Base-by-base conservation (phyloP, 2,329 filamentous ascomycete genomes). In the Parafenestella ontariensis region DNA sequence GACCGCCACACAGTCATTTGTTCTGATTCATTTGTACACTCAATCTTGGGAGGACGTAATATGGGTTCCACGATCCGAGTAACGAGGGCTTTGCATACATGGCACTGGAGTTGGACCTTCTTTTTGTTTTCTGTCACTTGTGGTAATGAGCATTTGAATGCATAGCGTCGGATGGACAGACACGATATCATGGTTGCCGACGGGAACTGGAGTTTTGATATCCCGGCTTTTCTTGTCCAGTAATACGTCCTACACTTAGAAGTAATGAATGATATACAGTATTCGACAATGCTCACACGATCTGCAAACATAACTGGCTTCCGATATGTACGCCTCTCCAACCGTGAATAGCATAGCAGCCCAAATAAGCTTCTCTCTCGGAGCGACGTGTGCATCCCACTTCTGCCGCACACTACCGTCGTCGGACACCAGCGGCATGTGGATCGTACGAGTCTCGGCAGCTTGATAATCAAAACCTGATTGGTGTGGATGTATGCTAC, bases 401-500 rank as follows among this genome's bases (percentile, higher is more conserved):
- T 52, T 47, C 47, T 59, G 40, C 52, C 54, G 57, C 34, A 21
- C 21, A 49, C 45, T 59, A 34, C 52, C 54, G 57, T 29, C 31
- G 26, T 52, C 50, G 54, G 50, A 52, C 49, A 17, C 33, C 39
- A 36, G 41, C 50, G 57, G 54, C 54, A 59, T 56, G 56, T 59
- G 56, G 43, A 46, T 50, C 37, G 36, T 45, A 42, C 43, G 56
- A 54, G 24, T 20, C 28, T 49, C 54, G 50, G 55, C 45, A 51
- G 57, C 54, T 59, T 51, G 54, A 43, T 54, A 56, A 43, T 17
- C 42, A 39, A 40, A 39, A 18, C 23, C 42, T 43, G 49, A 40
- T 48, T 50, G 49, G 54, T 41, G 36, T 31, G 45, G 28, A 48
- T 31, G n/a, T 28, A 28, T 41, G 23, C 9, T 21, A 42, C 37